Base-by-base conservation (phyloP, 768 basidiomycete species). In the Tulasnella calospora region DNA sequence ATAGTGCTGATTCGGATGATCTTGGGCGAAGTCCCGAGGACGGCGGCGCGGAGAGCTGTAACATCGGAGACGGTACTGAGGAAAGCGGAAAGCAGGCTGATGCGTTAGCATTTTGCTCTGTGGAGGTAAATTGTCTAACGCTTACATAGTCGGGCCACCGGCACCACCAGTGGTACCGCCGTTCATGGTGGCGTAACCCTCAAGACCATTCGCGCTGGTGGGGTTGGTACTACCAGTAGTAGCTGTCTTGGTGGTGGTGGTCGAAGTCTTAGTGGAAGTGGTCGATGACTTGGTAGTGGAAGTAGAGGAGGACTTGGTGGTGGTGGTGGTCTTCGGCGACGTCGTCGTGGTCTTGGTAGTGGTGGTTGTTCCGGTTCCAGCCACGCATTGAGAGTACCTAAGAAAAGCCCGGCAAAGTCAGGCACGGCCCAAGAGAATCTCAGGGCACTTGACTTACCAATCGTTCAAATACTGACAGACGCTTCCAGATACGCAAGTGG, bases 181-280 rank as follows among this genome's bases (percentile, higher is more conserved):
- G 67, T 80, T 79, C 30, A 80, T 27, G 8, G 79, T 80, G 17
- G 79, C 79, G 73, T 78, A 80, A 33, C 79, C 79, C 67, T 70
- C 67, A 10, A 70, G 30, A 23, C 67, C 67, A 38, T 70, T 70
- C 30, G 67, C 36, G 10, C 30, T 70, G 30, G 67, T 33, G 21
- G 15, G 13, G 36, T 4, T 33, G 36, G 15, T n/a, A 15, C 30
- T n/a, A 23, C 67, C 36, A 30, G 30, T 13, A 8, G 67, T 70
- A n/a, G 67, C 21, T 13, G 19, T 46, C 46, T 7, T 19, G 46
- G 46, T 46, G 19, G 3, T 40, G 19, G 46, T 46, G 13, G 46
- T 46, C 12, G 46, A 46, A 19, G 46, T 19, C 46, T 46, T 46
- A 12, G 46, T 15, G 46, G 46, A 2, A 46, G 13, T 46, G 12